A percentile compares a stretch with the other conserved stretches of the same genome.
phyloP scores from a whole-genome alignment of 345 rosid species.

The Pugionium dolabratum region DNA sequence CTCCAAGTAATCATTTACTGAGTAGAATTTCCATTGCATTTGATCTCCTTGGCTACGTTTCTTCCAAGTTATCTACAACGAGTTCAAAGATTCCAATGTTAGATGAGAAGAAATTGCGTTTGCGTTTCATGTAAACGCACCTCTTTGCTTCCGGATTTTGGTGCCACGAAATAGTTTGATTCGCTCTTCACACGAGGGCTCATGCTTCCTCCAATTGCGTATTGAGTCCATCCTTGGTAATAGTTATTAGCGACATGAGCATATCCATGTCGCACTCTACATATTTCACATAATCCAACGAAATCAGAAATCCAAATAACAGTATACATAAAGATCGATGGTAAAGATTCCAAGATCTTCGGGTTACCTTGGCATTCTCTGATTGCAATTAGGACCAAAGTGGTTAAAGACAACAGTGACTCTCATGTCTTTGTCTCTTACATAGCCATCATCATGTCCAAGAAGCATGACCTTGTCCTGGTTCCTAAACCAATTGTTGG shows the following conservation, averaged over 20 bases:
- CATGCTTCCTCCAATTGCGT: conserved; percentile 86
- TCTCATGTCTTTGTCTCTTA: conserved; percentile 62
- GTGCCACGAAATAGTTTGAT: conserved; percentile 69
- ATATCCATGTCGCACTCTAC: conserved; percentile 68
- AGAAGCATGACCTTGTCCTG: conserved; percentile 92
- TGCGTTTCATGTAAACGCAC: conserved; percentile 16
- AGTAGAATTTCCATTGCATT: conserved; percentile 60
- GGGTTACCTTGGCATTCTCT: conserved; percentile 71
- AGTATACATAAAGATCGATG: neutral
- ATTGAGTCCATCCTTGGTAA: conserved; percentile 78
- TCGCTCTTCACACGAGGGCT: conserved; percentile 77
- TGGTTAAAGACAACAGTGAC: conserved; percentile 69
- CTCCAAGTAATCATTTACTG: conserved; percentile 52
- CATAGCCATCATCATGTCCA: conserved; percentile 68
- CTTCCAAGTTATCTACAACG: conserved; percentile 61
- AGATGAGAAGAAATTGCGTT: conserved; percentile 1
- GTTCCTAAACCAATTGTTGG: conserved; percentile 74
- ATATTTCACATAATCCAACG: conserved; percentile 22
- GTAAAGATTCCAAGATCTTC: too few species aligned
- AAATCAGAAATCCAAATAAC: neutral
- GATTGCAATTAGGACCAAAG: conserved; percentile 86
- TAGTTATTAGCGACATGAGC: conserved; percentile 76
- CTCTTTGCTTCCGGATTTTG: conserved; percentile 52
- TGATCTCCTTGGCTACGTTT: conserved; percentile 30
- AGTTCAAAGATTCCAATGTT: neutral